phyloP scores from a whole-genome alignment of 768 basidiomycete species.

The Trametes villosa region DNA sequence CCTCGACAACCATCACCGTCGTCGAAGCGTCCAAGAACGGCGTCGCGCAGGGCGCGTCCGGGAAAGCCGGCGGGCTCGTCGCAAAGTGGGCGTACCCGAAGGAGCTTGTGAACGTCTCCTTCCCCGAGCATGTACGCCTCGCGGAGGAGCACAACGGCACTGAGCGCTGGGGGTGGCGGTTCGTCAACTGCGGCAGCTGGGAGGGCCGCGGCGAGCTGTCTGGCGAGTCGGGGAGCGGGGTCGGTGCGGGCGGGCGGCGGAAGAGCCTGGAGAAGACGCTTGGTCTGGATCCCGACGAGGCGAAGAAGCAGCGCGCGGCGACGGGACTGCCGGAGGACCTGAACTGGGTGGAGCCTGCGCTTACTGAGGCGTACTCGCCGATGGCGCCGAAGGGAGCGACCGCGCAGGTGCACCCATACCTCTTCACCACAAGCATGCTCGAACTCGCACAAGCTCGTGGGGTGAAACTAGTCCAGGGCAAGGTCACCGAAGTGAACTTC shows the following conservation, averaged over 20 bases:
- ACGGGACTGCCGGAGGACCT: slow-evolving; percentile 38
- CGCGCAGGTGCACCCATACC: slow-evolving; percentile 78
- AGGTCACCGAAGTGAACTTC: slow-evolving; percentile 51
- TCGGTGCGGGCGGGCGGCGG: slow-evolving; percentile 37
- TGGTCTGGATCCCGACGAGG: slow-evolving; percentile 39
- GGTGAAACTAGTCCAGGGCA: slow-evolving; percentile 50
- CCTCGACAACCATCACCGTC: slow-evolving; percentile 55
- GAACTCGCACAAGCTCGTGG: slow-evolving; percentile 62
- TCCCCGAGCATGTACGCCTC: slow-evolving; percentile 72
- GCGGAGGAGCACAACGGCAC: slow-evolving; percentile 70
- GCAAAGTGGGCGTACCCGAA: slow-evolving; percentile 82
- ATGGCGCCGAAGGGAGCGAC: slow-evolving; percentile 64
- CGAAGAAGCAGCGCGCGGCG: slow-evolving; percentile 8
- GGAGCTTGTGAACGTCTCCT: slow-evolving; percentile 72
- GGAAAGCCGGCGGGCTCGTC: slow-evolving; percentile 85
- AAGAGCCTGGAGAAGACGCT: slow-evolving; percentile 62
- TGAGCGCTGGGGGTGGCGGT: slow-evolving; percentile 83
- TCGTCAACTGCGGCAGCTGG: slow-evolving; percentile 75
- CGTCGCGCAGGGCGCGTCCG: slow-evolving; percentile 79
- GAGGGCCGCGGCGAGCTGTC: slow-evolving; percentile 57
- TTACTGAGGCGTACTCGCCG: slow-evolving; percentile 63
- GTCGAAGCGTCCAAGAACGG: slow-evolving; percentile 71
- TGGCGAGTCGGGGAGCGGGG: slow-evolving; percentile 27
- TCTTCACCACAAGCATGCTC: slow-evolving; percentile 75
- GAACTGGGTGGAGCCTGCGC: slow-evolving; percentile 44